Evolutionary conservation across 2,329 filamentous ascomycete genomes (phyloP).

Genomic region (Biscogniauxia marginata): DNA sequence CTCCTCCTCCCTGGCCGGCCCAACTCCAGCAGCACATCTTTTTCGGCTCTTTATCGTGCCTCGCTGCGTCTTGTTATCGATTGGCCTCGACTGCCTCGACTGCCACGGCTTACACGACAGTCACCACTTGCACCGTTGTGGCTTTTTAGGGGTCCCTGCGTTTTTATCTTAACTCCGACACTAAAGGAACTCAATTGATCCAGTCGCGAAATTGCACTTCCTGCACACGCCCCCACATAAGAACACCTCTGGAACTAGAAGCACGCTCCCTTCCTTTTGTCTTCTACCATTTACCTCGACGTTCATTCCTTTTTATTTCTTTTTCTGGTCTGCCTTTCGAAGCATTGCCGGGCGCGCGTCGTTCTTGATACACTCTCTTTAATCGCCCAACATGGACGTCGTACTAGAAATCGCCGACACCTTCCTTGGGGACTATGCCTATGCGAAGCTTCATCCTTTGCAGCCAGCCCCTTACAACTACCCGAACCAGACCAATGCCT

Average conservation of each 20-base stretch:
- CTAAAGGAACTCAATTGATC: slow-evolving; percentile 8
- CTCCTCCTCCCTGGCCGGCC: no score
- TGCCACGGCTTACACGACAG: no score
- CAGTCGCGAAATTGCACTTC: slow-evolving; percentile 22
- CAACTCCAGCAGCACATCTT: no score
- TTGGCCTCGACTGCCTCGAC: no score
- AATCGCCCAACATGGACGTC: slow-evolving; percentile 72
- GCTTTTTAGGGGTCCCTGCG: background rate
- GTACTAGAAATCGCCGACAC: slow-evolving; percentile 83
- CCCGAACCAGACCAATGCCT: slow-evolving; percentile 47
- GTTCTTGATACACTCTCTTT: background rate
- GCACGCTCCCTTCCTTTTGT: background rate
- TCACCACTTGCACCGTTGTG: no score
- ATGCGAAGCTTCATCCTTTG: slow-evolving; percentile 68
- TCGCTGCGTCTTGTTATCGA: no score
- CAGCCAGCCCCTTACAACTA: slow-evolving; percentile 53
- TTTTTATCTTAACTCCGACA: slow-evolving; percentile 18
- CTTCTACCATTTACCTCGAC: background rate
- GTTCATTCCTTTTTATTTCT: background rate
- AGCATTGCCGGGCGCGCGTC: background rate
- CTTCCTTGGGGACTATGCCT: slow-evolving; percentile 76
- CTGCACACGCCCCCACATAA: slow-evolving; percentile 11
- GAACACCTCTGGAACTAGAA: background rate
- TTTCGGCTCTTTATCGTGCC: background rate
- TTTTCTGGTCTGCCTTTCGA: background rate